A percentile compares a stretch with the other conserved stretches of the same genome.
These are phyloP conservation scores for Escallonia rubra DNA, from an alignment of 129 eudicot species.

Conservation along the genomic window DNA sequence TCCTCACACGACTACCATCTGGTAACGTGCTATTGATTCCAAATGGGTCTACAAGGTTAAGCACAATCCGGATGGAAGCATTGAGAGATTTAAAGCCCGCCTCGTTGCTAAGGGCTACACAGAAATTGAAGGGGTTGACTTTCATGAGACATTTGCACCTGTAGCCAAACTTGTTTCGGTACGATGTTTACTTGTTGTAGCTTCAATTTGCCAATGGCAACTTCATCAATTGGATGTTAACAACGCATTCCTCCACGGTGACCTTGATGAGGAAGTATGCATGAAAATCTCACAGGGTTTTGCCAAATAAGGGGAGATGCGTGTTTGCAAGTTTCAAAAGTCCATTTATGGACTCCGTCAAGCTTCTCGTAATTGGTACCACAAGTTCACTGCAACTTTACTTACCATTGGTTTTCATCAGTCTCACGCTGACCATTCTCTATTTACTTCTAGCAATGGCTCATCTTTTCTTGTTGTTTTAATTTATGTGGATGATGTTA, in stretches of 20 bases:
- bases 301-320: neutral
- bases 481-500: constrained; percentile 19
- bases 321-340: neutral
- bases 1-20: too few species aligned
- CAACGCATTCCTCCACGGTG: neutral
- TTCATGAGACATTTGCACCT: neutral
- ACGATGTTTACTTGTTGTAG: neutral
- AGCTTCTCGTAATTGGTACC: neutral
- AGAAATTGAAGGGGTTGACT: neutral
- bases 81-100: neutral
- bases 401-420: constrained; percentile 2
- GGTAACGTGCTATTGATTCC: neutral
- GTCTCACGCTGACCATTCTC: neutral
- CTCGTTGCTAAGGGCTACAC: neutral
- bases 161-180: neutral
- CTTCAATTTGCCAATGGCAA: neutral
- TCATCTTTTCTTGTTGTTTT: neutral
- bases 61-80: neutral
- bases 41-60: constrained; percentile 6
- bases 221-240: constrained; percentile 8
- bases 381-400: neutral
- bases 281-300: neutral
- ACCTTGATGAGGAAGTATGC: neutral
- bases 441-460: neutral
- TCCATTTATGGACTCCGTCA: neutral